Evolutionary conservation across 2,329 filamentous ascomycete species (phyloP), one percentile per base, ranked within the genome.

Genomic region (Arthrobotrys sinensis): DNA sequence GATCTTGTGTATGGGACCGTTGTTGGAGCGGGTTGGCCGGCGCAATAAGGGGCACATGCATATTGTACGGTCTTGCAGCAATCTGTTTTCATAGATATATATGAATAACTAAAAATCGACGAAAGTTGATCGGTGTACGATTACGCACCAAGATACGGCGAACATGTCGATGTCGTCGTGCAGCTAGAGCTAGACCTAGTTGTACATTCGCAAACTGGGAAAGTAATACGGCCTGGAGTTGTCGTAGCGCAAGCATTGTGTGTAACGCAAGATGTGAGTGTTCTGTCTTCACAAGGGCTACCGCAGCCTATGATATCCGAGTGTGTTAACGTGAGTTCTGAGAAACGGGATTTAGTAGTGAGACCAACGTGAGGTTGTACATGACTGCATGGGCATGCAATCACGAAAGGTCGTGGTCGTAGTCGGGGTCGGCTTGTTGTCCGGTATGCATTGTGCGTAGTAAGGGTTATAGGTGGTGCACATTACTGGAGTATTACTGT

Each of bases 371-470:
- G 55, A 60, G 19, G 55, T 60, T 43, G 55, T 43, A n/a, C 55
- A 60, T 16, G 55, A 43, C 12, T n/a, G 19, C 55, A 60, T 43
- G n/a, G 55, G 55, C 36, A 60, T 60, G 36, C 55, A 60, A 28
- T 60, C 55, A 8, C 36, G 36, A 34, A n/a, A 12, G 8, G 55
- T 43, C n/a, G 55, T 60, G 1, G 36, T 60, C 1, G 55, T 19
- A 7, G 53, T 7, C 19, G 34, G 34, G 24, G 24, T 53, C 24
- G 50, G 50, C 16, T 21, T 40, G 6, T 21, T 3, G 19, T 28
- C 55, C 3, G 55, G 55, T 43, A 60, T 60, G n/a, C 55, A 60
- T 28, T 60, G 55, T 60, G 55, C 55, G 16, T 60, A 60, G 14
- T 60, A 60, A 28, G 55, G 55, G 16, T 60, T 60, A 7, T 60